Evolutionary conservation across 2,329 filamentous ascomycete species (phyloP), one percentile per base, ranked within the genome.

Genomic region (Paraphoma chrysanthemicola): DNA sequence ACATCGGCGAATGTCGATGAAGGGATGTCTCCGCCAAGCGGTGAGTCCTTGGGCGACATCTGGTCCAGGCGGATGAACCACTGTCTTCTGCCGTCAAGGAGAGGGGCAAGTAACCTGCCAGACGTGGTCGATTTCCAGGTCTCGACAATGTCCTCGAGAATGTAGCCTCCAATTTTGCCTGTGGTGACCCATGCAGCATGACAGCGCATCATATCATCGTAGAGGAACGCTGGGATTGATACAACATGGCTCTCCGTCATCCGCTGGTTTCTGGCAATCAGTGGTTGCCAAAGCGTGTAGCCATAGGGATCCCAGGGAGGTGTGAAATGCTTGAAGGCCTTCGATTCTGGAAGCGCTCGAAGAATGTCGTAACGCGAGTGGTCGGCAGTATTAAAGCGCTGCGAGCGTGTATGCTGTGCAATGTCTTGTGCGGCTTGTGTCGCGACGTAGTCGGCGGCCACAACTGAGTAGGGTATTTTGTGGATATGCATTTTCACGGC

Each of bases 21-120:
- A 2, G 56, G 58, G 3, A 51, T 10, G 4, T 49, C 11, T 16
- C 36, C 18, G 14, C 33, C 47, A n/a, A 49, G 47, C 9, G 47
- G 17, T 17, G 30, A 58, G 53, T 82, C 81, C 57, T 82, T 82
- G 2, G 79, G 69, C 8, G 79, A 81, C 54, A 77, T 81, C 11
- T 73, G 73, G 28, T 77, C 75, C 14, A 82, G 68, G 10, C 79
- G 73, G 54, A 80, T 70, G 53, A 82, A 82, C n/a, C 58, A 70
- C 47, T 63, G 53, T 10, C 31, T 28, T 3, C 47, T 18, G 7
- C 57, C 62, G 3, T 64, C 52, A 4, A 66, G 33, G 3, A 54
- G 28, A 4, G 18, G n/a, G 9, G 12, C n/a, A 10, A 62, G 30
- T 9, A 33, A n/a, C 29, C 51, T 56, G 1, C 60, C 55, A 0